A percentile compares a stretch with the other conserved stretches of the same genome.
Conservation (phyloP, 1,284 basidiomycete genomes). For the Papiliotrema terrestris region DNA sequence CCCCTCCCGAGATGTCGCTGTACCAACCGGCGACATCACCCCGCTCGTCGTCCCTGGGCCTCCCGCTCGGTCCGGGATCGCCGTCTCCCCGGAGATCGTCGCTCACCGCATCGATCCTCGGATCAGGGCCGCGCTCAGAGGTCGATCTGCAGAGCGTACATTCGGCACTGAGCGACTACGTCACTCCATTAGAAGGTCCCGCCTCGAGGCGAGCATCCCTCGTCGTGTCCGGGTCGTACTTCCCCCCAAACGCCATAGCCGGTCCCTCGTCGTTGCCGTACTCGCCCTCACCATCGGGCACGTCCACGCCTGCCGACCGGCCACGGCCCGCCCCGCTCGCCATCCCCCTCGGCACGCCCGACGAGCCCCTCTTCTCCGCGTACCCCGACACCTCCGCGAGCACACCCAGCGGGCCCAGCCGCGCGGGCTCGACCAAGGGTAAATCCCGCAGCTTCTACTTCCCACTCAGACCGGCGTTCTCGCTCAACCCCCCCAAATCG, state of each 20-base stretch:
- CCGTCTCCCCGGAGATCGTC: neutral
- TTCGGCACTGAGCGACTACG: constrained; percentile 1
- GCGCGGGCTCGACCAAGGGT: constrained; percentile 11
- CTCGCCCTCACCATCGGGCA: constrained; percentile 11
- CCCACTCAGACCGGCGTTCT: constrained; percentile 14
- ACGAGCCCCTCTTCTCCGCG: constrained; percentile 37
- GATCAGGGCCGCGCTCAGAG: too few relatives aligned
- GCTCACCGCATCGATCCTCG: too few relatives aligned
- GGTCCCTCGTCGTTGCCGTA: neutral
- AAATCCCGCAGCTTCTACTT: constrained; percentile 15
- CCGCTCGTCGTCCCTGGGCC: neutral
- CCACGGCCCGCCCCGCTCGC: constrained; percentile 21
- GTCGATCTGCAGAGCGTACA: neutral
- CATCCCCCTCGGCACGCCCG: constrained; percentile 27
- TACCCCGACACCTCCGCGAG: constrained; percentile 25
- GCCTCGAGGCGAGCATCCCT: constrained; percentile 10
- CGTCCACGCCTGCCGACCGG: constrained; percentile 21
- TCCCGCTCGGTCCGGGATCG: constrained; percentile 3
- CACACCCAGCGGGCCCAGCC: too few relatives aligned
- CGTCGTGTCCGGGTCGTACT: constrained; percentile 21
- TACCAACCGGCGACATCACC: constrained; percentile 7
- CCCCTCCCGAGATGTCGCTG: too few relatives aligned
- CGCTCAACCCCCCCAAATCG: constrained; percentile 9
- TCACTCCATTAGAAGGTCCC: constrained; percentile 4
- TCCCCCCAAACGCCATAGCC: constrained; percentile 5